Base-by-base conservation (phyloP, 2,329 filamentous ascomycete species). In the Ophiocordyceps camponoti-leonardi region DNA sequence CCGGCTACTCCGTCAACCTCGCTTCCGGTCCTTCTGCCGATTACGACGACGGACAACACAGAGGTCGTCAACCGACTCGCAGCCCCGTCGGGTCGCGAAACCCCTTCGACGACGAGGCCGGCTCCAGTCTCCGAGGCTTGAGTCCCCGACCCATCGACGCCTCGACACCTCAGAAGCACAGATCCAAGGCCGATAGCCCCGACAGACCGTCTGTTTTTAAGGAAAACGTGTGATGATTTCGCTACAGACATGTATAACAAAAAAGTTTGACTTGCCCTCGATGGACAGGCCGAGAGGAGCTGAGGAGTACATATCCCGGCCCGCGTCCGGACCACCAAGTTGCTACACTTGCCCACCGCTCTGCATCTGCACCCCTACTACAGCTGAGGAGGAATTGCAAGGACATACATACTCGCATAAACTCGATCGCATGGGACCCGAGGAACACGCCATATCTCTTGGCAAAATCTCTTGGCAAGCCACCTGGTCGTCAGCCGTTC, bases 111-210 rank as follows among this genome's bases (percentile, higher is more conserved):
- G 83, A 86, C 45, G 71, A 75, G 28, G 76, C 73, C 5, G 78
- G 77, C 58, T 66, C 71, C 50, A 80, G 77, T 58, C 54, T 86
- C 61, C 66, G 83, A 46, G 83, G 82, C 23, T 78, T 88, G 28
- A 90, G 83, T 60, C 84, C 86, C 3, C 63, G 84, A 52, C 85
- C 85, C n/a, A 75, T 83, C 52, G 68, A 77, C 44, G 71, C 69
- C 28, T 59, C 62, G 35, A 62, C 61, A 6, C 51, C 49, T 47
- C 54, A 54, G 41, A 52, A 51, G 12, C 46, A 45, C 23, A 49
- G 54, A 52, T 51, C 49, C 50, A 28, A 52, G 50, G 61, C 63
- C 47, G 62, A 60, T 10, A 65, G 63, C 50, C 53, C 52, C 10
- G 80, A 82, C 65, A 68, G 81, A 61, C 72, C 74, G 58, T 84